phyloP scores from a whole-genome alignment of 2,329 filamentous ascomycete genomes.

The Sclerotinia glacialis region DNA sequence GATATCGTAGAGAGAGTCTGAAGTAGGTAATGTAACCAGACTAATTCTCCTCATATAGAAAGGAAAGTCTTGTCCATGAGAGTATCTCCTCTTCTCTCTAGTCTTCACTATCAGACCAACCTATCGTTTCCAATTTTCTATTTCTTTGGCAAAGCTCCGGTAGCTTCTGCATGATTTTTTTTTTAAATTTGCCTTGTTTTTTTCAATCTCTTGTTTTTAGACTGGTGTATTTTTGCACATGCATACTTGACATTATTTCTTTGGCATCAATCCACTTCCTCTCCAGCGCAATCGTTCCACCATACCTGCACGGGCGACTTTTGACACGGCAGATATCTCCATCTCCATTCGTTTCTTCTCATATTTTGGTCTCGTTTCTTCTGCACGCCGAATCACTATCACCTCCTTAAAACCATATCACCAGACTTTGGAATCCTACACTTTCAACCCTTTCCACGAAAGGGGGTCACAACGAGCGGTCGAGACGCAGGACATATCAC shows the following conservation, averaged over 20 bases:
- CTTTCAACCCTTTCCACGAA: neutral
- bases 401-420: neutral
- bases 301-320: neutral
- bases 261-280: neutral
- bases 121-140: constrained; percentile 25
- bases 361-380: neutral
- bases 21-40: neutral
- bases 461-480: neutral
- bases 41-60: constrained; percentile 17
- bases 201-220: constrained; percentile 25
- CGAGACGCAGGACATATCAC: constrained; percentile 12
- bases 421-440: neutral
- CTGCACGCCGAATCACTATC: constrained; percentile 12
- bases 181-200: constrained; percentile 31
- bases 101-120: constrained; percentile 37
- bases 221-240: neutral
- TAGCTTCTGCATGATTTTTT: constrained; percentile 42
- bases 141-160: constrained; percentile 47
- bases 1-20: neutral
- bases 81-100: constrained; percentile 25
- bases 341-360: constrained; percentile 2
- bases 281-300: neutral
- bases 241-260: neutral
- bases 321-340: neutral
- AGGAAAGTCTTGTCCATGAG: constrained; percentile 7